Conservation (phyloP, 257 asterid species). For the Salvia rosmarinus region DNA sequence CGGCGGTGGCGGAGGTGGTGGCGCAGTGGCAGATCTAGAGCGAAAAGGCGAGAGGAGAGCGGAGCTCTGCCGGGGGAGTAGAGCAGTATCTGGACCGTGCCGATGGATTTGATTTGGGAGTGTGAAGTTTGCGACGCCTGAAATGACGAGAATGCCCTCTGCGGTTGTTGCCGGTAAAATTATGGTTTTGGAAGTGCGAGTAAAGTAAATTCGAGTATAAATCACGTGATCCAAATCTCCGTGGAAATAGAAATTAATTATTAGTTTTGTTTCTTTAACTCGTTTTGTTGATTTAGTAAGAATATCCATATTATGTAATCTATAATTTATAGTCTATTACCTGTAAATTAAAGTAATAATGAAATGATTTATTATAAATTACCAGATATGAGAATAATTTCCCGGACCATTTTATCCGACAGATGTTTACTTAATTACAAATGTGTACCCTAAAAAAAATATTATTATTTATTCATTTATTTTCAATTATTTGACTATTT, state of each 20-base stretch:
- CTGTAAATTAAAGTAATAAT: neutral
- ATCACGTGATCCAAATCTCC: conserved; percentile 28
- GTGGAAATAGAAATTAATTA: neutral
- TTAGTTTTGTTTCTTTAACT: neutral
- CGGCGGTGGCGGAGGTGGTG: conserved; percentile 30
- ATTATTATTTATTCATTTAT: too few relatives aligned
- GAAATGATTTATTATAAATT: neutral
- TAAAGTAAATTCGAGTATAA: neutral
- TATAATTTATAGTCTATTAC: neutral
- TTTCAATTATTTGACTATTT: neutral
- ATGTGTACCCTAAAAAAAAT: too few relatives aligned
- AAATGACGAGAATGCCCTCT: conserved; percentile 38
- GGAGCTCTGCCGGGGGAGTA: conserved; percentile 34
- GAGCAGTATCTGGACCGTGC: conserved; percentile 38
- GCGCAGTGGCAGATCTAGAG: conserved; percentile 38
- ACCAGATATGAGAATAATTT: neutral
- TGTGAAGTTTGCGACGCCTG: conserved; percentile 13
- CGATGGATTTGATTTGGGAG: conserved; percentile 24
- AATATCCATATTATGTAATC: neutral
- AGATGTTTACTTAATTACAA: neutral
- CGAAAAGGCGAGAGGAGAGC: conserved; percentile 26
- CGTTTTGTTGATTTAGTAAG: neutral
- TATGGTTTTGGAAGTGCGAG: neutral
- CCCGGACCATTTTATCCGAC: neutral
- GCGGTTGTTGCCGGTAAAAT: neutral